phyloP scores from a whole-genome alignment of 352 stramenopile species.

The Thalassiosira livingstoniorum region DNA sequence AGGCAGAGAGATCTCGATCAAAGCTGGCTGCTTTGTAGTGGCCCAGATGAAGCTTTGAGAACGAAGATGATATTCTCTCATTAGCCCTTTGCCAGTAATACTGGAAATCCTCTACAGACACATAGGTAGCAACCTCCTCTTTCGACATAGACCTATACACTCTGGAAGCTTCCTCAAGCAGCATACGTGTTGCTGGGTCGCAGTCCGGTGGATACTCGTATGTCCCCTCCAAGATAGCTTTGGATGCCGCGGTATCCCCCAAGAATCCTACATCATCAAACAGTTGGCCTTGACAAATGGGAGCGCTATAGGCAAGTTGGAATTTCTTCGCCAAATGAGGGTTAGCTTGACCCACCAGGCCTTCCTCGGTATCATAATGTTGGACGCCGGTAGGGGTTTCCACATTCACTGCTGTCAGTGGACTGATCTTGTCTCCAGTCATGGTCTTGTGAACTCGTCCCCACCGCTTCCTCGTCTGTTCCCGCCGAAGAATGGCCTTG shows the following conservation, averaged over 20 bases:
- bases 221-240: constrained; percentile 4
- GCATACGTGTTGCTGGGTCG: not conserved
- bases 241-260: not conserved
- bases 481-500: not conserved
- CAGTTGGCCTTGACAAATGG: not conserved
- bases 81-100: constrained; percentile 9
- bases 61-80: no score
- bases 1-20: no score
- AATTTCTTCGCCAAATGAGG: not conserved
- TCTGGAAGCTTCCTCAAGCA: not conserved
- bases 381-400: not conserved
- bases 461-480: not conserved
- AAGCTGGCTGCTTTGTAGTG: no score
- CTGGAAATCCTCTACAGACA: constrained; percentile 1
- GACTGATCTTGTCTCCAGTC: not conserved
- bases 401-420: not conserved
- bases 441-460: not conserved
- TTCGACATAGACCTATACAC: not conserved
- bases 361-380: not conserved
- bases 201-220: not conserved
- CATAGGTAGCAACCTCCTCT: not conserved
- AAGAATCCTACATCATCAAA: constrained; percentile 4
- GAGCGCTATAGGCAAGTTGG: not conserved
- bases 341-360: not conserved
- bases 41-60: no score